Conservation (phyloP, 805 yeast genomes). For the Candida andamanensis region DNA sequence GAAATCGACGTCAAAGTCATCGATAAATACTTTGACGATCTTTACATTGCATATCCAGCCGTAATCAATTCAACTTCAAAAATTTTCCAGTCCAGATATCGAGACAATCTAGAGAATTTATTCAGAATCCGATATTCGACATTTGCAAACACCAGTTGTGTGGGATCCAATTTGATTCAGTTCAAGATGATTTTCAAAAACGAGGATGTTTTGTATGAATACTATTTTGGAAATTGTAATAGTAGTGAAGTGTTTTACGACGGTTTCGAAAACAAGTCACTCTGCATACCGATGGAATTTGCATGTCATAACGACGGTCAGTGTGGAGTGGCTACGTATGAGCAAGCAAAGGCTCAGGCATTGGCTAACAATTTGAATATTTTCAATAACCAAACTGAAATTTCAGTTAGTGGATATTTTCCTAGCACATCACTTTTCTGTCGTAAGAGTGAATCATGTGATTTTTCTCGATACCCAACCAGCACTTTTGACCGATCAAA, state of each 20-base stretch:
- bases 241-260: conserved; percentile 6
- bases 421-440: conserved; percentile 6
- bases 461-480: neutral
- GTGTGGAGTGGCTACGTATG: conserved; percentile 2
- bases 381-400: neutral
- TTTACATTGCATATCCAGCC: conserved; percentile 10
- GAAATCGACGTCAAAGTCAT: conserved; percentile 10
- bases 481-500: neutral
- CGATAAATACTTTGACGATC: conserved; percentile 3
- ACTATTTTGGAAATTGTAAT: conserved; percentile 12
- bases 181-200: conserved; percentile 9
- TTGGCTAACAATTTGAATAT: neutral
- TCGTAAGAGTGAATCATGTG: conserved; percentile 3
- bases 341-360: conserved; percentile 4
- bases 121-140: conserved; percentile 9
- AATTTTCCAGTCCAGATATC: conserved; percentile 1
- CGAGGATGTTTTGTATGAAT: conserved; percentile 5
- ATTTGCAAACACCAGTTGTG: conserved; percentile 3
- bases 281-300: conserved; percentile 8
- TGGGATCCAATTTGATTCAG: conserved; percentile 10
- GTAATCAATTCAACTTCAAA: neutral
- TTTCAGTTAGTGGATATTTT: conserved; percentile 6
- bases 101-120: conserved; percentile 6
- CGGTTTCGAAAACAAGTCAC: conserved; percentile 3
- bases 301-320: conserved; percentile 2